Percentiles rank a stretch among this genome's conserved stretches.
phyloP scores from a whole-genome alignment of 805 yeast genomes.

The Kodamaea nitidulidarum region DNA sequence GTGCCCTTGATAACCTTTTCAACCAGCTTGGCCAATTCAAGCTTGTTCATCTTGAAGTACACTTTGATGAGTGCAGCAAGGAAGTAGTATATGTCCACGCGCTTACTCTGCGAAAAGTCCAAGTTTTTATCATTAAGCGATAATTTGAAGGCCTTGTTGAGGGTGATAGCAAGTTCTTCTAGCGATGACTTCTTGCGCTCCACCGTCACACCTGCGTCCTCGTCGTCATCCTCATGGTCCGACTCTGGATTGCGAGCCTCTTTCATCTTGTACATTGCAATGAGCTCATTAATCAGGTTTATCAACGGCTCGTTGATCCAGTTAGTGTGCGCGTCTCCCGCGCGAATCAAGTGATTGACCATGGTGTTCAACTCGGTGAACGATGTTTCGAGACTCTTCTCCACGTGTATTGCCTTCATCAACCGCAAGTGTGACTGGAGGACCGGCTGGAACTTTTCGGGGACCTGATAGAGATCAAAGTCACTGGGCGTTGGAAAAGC shows the following conservation, averaged over 20 bases:
- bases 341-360: slow-evolving; percentile 45
- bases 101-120: slow-evolving; percentile 46
- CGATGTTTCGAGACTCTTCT: slow-evolving; percentile 30
- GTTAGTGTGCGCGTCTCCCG: slow-evolving; percentile 48
- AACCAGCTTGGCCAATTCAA: slow-evolving; percentile 70
- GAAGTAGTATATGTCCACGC: slow-evolving; percentile 65
- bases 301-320: slow-evolving; percentile 50
- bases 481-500: slow-evolving; percentile 35
- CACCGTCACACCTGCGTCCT: not conserved
- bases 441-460: slow-evolving; percentile 35
- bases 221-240: slow-evolving; percentile 16
- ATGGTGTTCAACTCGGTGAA: slow-evolving; percentile 37
- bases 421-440: slow-evolving; percentile 29
- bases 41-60: slow-evolving; percentile 61
- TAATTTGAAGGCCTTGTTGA: slow-evolving; percentile 70
- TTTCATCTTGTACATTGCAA: slow-evolving; percentile 36
- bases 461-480: slow-evolving; percentile 35
- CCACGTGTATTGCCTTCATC: slow-evolving; percentile 30
- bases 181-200: slow-evolving; percentile 24
- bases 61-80: slow-evolving; percentile 65
- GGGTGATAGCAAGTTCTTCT: slow-evolving; percentile 57
- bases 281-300: slow-evolving; percentile 37
- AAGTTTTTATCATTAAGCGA: slow-evolving; percentile 76
- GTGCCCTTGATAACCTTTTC: slow-evolving; percentile 64
- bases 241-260: slow-evolving; percentile 23